Percentiles rank a stretch among this genome's conserved stretches.
Conservation (phyloP, 805 yeast species). For the Metschnikowia rubicola region DNA sequence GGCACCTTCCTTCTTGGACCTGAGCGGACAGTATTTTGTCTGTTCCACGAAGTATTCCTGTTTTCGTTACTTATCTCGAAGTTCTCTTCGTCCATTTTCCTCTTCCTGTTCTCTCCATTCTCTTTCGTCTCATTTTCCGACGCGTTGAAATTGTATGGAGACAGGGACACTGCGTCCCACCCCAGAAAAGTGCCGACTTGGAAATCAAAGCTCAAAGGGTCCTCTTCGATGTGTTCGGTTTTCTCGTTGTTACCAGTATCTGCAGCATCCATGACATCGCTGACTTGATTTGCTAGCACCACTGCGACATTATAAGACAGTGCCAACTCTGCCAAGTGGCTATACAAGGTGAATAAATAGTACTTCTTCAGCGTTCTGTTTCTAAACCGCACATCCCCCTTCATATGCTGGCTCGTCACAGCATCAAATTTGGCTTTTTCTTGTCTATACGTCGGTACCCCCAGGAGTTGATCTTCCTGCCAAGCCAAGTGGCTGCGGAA, state of each 20-base stretch:
- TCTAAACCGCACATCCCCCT: conserved; percentile 10
- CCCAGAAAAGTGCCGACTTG: conserved; percentile 75
- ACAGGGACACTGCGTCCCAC: conserved; percentile 48
- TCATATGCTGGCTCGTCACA: conserved; percentile 20
- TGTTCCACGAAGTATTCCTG: background rate
- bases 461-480: conserved; percentile 13
- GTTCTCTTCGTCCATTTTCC: background rate
- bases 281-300: conserved; percentile 75
- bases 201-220: conserved; percentile 49
- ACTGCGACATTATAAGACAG: conserved; percentile 50
- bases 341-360: conserved; percentile 43
- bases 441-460: conserved; percentile 4
- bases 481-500: conserved; percentile 9
- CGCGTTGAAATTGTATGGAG: background rate
- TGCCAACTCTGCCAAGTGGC: conserved; percentile 49
- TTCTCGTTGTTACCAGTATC: background rate
- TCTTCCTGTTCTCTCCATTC: background rate
- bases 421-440: conserved; percentile 27
- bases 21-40: background rate
- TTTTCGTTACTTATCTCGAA: background rate
- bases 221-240: conserved; percentile 5
- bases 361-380: conserved; percentile 39
- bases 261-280: conserved; percentile 43
- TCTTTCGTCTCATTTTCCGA: background rate
- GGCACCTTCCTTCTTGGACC: conserved; percentile 14